Evolutionary conservation across 352 stramenopile genomes (phyloP).

Genomic region (Pythium oligandrum): DNA sequence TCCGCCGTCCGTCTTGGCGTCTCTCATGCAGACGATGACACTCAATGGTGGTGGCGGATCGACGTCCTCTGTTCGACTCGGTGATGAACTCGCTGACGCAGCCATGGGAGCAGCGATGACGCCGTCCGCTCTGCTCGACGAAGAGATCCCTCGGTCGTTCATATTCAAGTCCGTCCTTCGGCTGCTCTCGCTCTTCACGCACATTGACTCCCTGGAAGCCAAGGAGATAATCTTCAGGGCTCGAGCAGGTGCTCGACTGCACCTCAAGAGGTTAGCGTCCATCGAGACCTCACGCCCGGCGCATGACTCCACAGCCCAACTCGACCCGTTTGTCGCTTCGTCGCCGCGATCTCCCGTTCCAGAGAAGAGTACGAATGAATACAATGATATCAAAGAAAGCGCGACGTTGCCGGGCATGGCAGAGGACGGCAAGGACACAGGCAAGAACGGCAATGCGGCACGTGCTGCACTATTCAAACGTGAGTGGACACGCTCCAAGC

Average conservation of each 20-base stretch:
- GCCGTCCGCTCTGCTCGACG: constrained; percentile 19
- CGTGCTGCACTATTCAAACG: no score
- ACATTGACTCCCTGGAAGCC: constrained; percentile 41
- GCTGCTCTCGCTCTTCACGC: constrained; percentile 32
- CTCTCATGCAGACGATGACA: constrained; percentile 18
- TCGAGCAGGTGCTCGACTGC: constrained; percentile 28
- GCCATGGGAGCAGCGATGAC: neutral
- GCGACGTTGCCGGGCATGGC: no score
- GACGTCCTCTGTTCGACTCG: neutral
- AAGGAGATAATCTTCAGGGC: constrained; percentile 42
- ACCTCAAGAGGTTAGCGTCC: constrained; percentile 15
- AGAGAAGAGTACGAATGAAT: no score
- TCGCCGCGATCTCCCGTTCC: no score
- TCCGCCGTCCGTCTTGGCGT: constrained; percentile 10
- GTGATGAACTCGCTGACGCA: constrained; percentile 6
- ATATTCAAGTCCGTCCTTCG: constrained; percentile 52
- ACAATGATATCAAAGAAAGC: no score
- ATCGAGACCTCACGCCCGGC: constrained; percentile 15
- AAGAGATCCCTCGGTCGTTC: constrained; percentile 36
- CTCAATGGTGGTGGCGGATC: neutral
- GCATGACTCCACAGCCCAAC: no score
- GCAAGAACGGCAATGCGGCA: no score
- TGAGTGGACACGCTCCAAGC: no score
- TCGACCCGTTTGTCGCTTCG: no score
- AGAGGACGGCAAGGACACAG: no score